phyloP scores from a whole-genome alignment of 2,329 filamentous ascomycete genomes.

The Purpureocillium takamizusanense region DNA sequence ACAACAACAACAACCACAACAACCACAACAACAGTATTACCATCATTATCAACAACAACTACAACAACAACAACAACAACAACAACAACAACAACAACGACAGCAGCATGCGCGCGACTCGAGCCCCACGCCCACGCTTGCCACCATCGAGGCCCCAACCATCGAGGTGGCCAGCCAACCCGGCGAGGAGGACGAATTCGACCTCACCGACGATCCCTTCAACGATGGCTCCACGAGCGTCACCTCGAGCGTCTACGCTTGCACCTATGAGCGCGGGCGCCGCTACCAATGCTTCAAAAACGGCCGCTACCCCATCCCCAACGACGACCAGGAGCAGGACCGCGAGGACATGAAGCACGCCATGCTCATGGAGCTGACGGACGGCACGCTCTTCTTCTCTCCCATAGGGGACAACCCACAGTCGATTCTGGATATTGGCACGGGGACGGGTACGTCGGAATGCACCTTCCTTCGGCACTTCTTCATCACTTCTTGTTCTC shows the following conservation, averaged over 20 bases:
- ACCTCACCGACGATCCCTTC: conserved; percentile 4
- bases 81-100: no score
- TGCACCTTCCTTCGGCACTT: no score
- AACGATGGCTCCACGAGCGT: conserved; percentile 4
- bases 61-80: no score
- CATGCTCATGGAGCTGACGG: conserved; percentile 22
- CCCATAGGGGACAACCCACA: conserved; percentile 27
- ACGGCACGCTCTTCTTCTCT: conserved; percentile 28
- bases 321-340: conserved; percentile 27
- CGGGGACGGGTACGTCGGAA: conserved; percentile 13
- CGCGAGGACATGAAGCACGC: conserved; percentile 31
- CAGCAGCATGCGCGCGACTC: no score
- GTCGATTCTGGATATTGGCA: conserved; percentile 31
- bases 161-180: conserved; percentile 2
- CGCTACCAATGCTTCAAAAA: conserved; percentile 25
- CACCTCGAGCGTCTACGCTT: conserved; percentile 7
- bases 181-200: conserved; percentile 2
- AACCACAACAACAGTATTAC: no score
- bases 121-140: neutral
- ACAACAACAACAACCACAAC: no score
- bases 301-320: conserved; percentile 27
- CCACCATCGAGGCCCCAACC: neutral
- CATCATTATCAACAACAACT: no score
- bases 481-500: no score
- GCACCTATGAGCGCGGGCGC: conserved; percentile 6